Base-by-base conservation (phyloP, 2,329 filamentous ascomycete species). In the Sphaceloma murrayae region DNA sequence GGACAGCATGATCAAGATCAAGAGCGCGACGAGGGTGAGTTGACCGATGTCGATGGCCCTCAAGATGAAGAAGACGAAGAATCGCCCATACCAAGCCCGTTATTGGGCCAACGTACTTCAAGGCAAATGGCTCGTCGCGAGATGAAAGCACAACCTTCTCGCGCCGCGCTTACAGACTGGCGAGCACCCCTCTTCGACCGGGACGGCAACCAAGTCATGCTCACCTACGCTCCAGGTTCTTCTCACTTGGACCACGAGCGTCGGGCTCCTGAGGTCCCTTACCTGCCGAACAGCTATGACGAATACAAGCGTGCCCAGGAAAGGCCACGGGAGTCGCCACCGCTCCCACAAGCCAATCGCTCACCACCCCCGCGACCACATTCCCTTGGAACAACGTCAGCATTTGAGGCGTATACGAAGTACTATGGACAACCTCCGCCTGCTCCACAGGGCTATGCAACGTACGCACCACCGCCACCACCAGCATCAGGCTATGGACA, bases 371-470 rank as follows among this genome's bases (percentile, higher is more conserved):
- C 17, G 31, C 31, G 10, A 34, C 31, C 31, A 6, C 31, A 13
- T 17, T 19, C 10, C 18, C 17, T 14, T n/a, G 24, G 22, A 19
- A 18, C 36, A 30, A 14, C 11, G 11, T 11, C 24, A 11, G 7
- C 24, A n/a, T n/a, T n/a, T n/a, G n/a, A 27, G 24, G 7, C 24
- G 7, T 6, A 27, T 7, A 7, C 24, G 24, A 27, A 6, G 6
- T 27, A 27, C 24, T 51, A 50, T 33, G 36, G 44, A 9, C 51
- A 52, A 30, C 44, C 48, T 5, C 31, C 46, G 4, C 38, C 32
- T 14, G 49, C 43, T n/a, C 24, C 18, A 5, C n/a, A 27, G 40
- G 47, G 51, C 11, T 52, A 55, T 18, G 51, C 49, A 33, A 27
- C 47, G 18, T 51, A 51, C 22, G 47, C 31, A 26, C 52, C 50